phyloP scores from a whole-genome alignment of 2,329 filamentous ascomycete species.

The Fusarium penzigii region DNA sequence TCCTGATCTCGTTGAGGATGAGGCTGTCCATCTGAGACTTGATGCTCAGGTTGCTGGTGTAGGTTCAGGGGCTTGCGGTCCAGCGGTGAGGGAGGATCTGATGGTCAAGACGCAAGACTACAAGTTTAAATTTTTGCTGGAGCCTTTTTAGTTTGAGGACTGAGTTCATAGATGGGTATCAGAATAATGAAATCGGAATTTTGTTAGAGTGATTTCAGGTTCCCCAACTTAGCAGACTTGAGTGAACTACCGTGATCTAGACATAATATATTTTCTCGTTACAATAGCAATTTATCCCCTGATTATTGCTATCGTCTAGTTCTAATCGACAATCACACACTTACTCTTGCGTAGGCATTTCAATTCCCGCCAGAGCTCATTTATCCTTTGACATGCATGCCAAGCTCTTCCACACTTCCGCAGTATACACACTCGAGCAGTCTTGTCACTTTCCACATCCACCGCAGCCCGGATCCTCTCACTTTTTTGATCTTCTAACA shows the following conservation, averaged over 20 bases:
- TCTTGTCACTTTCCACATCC: constrained; percentile 14
- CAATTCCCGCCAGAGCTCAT: no score
- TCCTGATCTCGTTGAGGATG: constrained; percentile 57
- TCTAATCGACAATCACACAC: no score
- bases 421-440: constrained; percentile 17
- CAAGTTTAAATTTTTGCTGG: constrained; percentile 44
- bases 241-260: no score
- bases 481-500: constrained; percentile 14
- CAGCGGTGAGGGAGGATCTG: constrained; percentile 47
- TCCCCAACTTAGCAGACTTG: no score
- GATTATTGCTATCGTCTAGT: no score
- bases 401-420: constrained; percentile 10
- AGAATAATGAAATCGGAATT: background rate
- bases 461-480: constrained; percentile 11
- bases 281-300: no score
- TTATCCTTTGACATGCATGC: background rate
- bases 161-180: background rate
- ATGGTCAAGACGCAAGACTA: constrained; percentile 43
- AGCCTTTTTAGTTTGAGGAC: constrained; percentile 22
- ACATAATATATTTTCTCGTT: no score
- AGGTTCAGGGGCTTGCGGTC: constrained; percentile 51
- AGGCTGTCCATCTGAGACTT: constrained; percentile 45
- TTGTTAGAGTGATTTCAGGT: no score
- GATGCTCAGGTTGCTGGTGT: constrained; percentile 51
- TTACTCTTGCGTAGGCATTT: no score